Conservation (phyloP, 1,284 basidiomycete species). For the Leccinum griseonigrum region DNA sequence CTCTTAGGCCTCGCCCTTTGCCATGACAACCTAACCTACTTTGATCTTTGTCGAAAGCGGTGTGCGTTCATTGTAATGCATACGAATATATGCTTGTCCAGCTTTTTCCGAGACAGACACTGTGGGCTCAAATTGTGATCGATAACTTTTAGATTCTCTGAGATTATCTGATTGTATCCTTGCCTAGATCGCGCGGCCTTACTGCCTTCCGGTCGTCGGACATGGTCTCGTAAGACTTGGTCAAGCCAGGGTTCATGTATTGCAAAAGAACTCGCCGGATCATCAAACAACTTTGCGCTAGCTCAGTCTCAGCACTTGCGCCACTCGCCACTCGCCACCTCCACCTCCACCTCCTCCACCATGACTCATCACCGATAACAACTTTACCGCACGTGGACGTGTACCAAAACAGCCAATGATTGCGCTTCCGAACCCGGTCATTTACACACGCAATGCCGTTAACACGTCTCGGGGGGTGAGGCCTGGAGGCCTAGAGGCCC, state of each 20-base stretch:
- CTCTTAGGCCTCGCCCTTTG: background rate
- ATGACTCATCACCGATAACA: background rate
- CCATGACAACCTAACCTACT: background rate
- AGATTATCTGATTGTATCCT: background rate
- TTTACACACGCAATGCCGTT: background rate
- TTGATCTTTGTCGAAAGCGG: too few species aligned
- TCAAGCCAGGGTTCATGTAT: background rate
- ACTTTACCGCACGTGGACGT: background rate
- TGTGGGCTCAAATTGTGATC: background rate
- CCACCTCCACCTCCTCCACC: background rate
- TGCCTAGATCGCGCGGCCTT: background rate
- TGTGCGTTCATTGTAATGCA: too few species aligned
- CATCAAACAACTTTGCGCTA: too few species aligned
- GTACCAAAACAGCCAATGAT: background rate
- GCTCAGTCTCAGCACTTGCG: background rate
- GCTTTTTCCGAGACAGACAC: background rate
- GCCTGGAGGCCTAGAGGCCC: background rate
- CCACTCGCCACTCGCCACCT: background rate
- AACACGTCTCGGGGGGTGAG: background rate
- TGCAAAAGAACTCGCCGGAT: background rate
- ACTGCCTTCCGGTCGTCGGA: background rate
- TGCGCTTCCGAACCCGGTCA: background rate
- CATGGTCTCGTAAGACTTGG: background rate
- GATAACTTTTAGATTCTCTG: too few species aligned
- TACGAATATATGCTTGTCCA: background rate